These are phyloP conservation scores for Pisolithus sp. DNA, from an alignment of 768 basidiomycete species.

Conservation along the genomic window DNA sequence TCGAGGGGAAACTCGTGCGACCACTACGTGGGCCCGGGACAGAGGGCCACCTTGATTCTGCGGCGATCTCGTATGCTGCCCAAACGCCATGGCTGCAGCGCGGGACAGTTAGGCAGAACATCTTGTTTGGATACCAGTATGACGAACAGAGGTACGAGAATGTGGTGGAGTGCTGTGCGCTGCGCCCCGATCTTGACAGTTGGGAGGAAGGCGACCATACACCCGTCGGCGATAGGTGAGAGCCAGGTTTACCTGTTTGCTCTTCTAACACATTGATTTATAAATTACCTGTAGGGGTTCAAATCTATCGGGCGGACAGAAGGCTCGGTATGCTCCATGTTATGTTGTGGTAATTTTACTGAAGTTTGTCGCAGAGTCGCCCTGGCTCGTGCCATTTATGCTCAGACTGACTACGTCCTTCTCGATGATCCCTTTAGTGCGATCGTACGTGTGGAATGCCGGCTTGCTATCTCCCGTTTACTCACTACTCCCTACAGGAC, in stretches of 20 bases:
- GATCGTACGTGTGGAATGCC: conserved; percentile 45
- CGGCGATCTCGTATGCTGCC: conserved; percentile 40
- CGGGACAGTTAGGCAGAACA: conserved; percentile 52
- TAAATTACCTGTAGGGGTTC: conserved; percentile 43
- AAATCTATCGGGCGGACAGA: conserved; percentile 76
- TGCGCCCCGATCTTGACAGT: conserved; percentile 41
- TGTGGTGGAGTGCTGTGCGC: conserved; percentile 41
- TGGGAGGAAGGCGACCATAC: conserved; percentile 35
- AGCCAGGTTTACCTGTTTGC: conserved; percentile 17
- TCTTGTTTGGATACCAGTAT: conserved; percentile 47
- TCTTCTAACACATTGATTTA: background rate
- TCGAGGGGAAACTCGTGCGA: conserved; percentile 47
- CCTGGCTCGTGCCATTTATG: conserved; percentile 77
- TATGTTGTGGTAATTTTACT: background rate
- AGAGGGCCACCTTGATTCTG: conserved; percentile 51
- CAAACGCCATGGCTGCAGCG: conserved; percentile 44
- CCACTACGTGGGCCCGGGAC: conserved; percentile 53
- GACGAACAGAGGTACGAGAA: conserved; percentile 35
- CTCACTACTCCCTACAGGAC: conserved; percentile 36
- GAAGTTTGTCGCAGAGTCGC: conserved; percentile 49
- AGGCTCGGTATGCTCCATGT: conserved; percentile 51
- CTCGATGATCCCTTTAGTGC: conserved; percentile 80
- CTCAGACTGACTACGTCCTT: conserved; percentile 61
- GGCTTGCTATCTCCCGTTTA: background rate
- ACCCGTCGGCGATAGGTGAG: conserved; percentile 6